Percentiles rank a stretch among this genome's conserved stretches.
Evolutionary conservation across 163 green algal genomes (phyloP).

Genomic region (Chloroidium sp.): DNA sequence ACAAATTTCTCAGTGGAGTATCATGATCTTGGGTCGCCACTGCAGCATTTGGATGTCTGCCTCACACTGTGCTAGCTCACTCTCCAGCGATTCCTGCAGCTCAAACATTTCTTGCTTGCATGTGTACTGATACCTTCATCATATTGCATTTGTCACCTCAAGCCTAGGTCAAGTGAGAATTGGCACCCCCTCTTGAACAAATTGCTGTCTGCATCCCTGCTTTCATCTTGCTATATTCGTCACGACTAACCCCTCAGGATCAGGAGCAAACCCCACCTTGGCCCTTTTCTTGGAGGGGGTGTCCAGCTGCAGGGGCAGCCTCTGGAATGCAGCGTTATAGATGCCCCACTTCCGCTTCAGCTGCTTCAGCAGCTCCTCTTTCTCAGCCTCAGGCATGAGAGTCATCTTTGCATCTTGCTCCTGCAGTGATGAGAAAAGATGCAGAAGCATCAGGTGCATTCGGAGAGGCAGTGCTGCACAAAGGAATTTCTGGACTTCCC

Average conservation of each 20-base stretch:
- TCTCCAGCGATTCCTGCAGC: conserved; percentile 30
- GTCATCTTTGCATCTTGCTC: conserved; percentile 11
- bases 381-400: conserved; percentile 35
- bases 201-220: too few species aligned
- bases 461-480: not conserved
- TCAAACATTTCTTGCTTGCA: too few species aligned
- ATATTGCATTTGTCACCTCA: too few species aligned
- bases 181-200: too few species aligned
- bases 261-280: conserved; percentile 18
- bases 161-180: too few species aligned
- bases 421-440: conserved; percentile 4
- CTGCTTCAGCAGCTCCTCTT: conserved; percentile 54
- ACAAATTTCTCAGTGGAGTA: not conserved
- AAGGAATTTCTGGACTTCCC: too few species aligned
- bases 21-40: conserved; percentile 21
- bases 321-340: conserved; percentile 73
- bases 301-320: conserved; percentile 60
- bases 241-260: too few species aligned
- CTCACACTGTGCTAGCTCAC: conserved; percentile 65
- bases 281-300: conserved; percentile 55
- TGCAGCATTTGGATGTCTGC: conserved; percentile 66
- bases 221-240: too few species aligned
- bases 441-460: not conserved
- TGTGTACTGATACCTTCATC: too few species aligned
- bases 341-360: conserved; percentile 77